Evolutionary conservation across 768 basidiomycete species (phyloP), one percentile per base, ranked within the genome.

Genomic region (Podaxis carcinomalis): DNA sequence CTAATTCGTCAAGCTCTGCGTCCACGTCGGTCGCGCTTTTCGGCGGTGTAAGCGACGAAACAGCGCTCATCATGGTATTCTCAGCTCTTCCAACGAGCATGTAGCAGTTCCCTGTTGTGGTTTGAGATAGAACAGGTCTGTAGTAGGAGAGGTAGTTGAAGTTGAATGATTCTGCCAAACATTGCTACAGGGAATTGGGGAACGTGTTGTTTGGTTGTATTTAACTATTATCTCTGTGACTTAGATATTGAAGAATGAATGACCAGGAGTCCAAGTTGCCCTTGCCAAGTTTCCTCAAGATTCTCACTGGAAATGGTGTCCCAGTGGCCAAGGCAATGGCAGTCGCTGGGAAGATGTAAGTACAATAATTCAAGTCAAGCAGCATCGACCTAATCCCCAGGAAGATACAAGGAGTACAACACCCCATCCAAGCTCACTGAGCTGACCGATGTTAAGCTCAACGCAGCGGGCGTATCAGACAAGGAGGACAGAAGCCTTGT

Each of bases 401-500:
- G 3, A 49, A 93, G 91, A 64, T 93, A 90, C 73, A 91, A 89
- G 68, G 77, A 84, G 23, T 81, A 80, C 68, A 87, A 86, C 66
- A 88, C 90, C 0, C 80, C 83, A 4, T 70, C 78, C 16, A 77
- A 80, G 64, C 80, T 94, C 7, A 70, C 74, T 1, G 76, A 78
- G 56, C 74, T 95, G 36, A 85, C 81, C 28, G 84, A 91, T 54
- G 63, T 75, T 11, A 86, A 85, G 67, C 78, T 95, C 21, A 73
- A 74, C 16, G 74, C 77, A 3, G 72, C 83, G 13, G 89, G 89
- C 0, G 68, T 95, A 19, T 76, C 78, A 7, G 82, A 82, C 61
- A 88, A 88, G 66, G 88, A 89, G 19, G 79, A 85, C 51, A 76
- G 92, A 19, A 88, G 80, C 66, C 73, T 79, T 16, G 73, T 88